These are phyloP conservation scores for Saccharomyces pastorianus DNA, from an alignment of 1,139 yeast species.

Conservation along the genomic window DNA sequence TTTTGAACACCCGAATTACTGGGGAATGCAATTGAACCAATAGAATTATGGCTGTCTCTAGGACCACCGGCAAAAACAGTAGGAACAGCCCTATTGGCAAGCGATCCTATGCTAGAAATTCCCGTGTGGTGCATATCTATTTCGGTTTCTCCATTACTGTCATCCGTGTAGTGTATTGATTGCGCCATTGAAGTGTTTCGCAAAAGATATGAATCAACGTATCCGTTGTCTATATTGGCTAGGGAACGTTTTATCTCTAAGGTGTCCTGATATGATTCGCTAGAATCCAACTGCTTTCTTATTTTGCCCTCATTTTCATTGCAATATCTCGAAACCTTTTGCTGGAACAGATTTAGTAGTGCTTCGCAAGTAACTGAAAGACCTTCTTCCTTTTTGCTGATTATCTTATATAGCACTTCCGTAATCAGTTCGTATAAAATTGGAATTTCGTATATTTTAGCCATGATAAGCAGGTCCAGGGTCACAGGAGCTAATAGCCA, in stretches of 20 bases:
- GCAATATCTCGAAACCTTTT: constrained; percentile 19
- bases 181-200: constrained; percentile 31
- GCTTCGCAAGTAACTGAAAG: constrained; percentile 36
- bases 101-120: constrained; percentile 7
- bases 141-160: constrained; percentile 4
- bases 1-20: constrained; percentile 3
- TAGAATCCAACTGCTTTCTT: constrained; percentile 34
- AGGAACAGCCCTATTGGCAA: constrained; percentile 7
- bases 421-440: constrained; percentile 57
- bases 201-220: constrained; percentile 47
- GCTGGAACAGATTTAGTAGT: constrained; percentile 18
- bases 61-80: constrained; percentile 23
- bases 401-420: constrained; percentile 60
- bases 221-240: constrained; percentile 54
- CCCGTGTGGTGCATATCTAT: background rate
- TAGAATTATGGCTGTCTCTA: constrained; percentile 21
- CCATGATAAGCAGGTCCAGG: constrained; percentile 51
- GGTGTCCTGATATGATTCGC: constrained; percentile 19
- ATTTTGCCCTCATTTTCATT: constrained; percentile 22
- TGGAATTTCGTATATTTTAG: constrained; percentile 60
- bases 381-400: constrained; percentile 52
- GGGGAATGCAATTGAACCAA: constrained; percentile 15
- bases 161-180: constrained; percentile 1
- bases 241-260: constrained; percentile 19
- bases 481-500: constrained; percentile 64